These are phyloP conservation scores for Bruguiera parviflora DNA, from an alignment of 345 rosid species.

Conservation along the genomic window DNA sequence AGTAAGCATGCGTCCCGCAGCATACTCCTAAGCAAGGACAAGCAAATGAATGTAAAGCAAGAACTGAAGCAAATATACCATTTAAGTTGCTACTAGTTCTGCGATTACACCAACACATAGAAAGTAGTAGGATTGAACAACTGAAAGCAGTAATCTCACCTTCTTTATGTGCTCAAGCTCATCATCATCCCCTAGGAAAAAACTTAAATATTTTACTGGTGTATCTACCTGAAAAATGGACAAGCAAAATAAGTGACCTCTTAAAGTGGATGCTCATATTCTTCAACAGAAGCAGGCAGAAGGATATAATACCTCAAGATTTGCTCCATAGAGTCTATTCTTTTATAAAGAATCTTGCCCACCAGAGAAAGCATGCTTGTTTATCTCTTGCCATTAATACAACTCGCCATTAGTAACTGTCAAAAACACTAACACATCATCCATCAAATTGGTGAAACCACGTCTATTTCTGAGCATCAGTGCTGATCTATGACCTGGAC, in stretches of 20 bases:
- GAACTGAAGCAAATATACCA: neutral
- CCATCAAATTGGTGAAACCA: neutral
- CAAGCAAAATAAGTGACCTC: constrained; percentile 7
- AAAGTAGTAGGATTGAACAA: neutral
- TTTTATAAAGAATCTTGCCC: constrained; percentile 74
- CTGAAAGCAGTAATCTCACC: constrained; percentile 32
- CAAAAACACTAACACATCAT: too few species aligned
- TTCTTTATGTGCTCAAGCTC: constrained; percentile 80
- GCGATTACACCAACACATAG: too few species aligned
- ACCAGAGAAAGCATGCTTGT: constrained; percentile 77
- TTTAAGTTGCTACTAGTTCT: too few species aligned
- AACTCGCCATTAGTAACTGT: constrained; percentile 1
- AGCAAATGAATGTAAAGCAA: neutral
- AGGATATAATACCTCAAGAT: constrained; percentile 62
- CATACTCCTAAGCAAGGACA: constrained; percentile 55
- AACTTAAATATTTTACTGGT: constrained; percentile 69
- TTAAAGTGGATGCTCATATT: neutral
- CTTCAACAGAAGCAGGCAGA: constrained; percentile 4
- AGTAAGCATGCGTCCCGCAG: constrained; percentile 76
- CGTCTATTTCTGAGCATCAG: neutral
- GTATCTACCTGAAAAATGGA: constrained; percentile 62
- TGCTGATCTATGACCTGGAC: neutral
- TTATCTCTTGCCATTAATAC: constrained; percentile 45
- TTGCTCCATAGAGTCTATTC: constrained; percentile 72
- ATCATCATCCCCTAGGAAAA: constrained; percentile 78